phyloP scores from a whole-genome alignment of 495 filamentous ascomycete genomes.

The Penicillium flavigenum region DNA sequence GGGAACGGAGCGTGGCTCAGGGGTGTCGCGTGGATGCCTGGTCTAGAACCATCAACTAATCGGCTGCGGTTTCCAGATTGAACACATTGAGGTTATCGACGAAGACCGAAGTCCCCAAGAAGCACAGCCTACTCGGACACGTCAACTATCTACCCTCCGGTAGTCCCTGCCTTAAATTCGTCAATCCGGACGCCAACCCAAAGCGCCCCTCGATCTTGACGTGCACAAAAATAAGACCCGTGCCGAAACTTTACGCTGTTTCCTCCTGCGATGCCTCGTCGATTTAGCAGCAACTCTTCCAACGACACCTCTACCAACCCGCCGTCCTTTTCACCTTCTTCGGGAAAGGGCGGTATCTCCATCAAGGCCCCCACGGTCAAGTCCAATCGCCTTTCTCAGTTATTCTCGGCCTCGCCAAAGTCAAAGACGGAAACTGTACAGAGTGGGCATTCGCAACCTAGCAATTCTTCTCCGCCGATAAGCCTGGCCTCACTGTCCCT shows the following conservation, averaged over 20 bases:
- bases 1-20: neutral
- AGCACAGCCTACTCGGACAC: neutral
- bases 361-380: conserved; percentile 60
- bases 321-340: conserved; percentile 44
- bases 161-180: conserved; percentile 26
- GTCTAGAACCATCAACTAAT: conserved; percentile 14
- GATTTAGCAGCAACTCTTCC: conserved; percentile 50
- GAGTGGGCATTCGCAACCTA: conserved; percentile 55
- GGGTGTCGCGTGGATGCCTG: conserved; percentile 6
- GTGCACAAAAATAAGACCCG: conserved; percentile 13
- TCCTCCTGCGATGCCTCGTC: conserved; percentile 56
- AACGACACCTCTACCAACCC: conserved; percentile 45
- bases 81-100: conserved; percentile 12
- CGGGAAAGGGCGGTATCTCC: conserved; percentile 49
- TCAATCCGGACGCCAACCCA: conserved; percentile 19
- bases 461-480: conserved; percentile 58
- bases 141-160: conserved; percentile 2
- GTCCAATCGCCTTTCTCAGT: conserved; percentile 58
- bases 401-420: conserved; percentile 61
- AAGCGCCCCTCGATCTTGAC: conserved; percentile 20
- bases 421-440: conserved; percentile 52
- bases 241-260: conserved; percentile 28
- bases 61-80: conserved; percentile 4
- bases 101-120: neutral
- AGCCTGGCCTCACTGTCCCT: conserved; percentile 73